These are phyloP conservation scores for Lodderomyces parapsilosis DNA, from an alignment of 1,139 yeast genomes.

Conservation along the genomic window DNA sequence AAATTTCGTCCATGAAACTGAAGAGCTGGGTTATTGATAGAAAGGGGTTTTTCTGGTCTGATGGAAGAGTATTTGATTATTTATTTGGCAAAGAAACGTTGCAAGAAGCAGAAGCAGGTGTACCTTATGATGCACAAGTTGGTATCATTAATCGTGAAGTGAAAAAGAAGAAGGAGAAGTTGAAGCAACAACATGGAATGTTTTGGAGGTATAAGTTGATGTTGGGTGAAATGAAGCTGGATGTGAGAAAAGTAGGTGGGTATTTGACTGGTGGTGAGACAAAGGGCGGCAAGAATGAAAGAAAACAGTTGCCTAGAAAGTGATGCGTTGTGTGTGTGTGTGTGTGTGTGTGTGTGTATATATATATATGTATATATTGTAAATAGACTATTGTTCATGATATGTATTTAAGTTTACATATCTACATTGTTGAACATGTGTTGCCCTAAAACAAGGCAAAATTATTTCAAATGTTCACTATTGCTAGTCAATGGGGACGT, in stretches of 20 bases:
- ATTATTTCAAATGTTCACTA: too few species aligned
- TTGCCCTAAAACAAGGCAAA: too few species aligned
- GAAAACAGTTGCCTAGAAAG: constrained; percentile 3
- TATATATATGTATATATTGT: neutral
- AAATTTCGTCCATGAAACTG: constrained; percentile 25
- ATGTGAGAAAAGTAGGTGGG: constrained; percentile 19
- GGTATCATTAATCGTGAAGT: constrained; percentile 42
- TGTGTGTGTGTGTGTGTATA: too few species aligned
- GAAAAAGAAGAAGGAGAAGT: constrained; percentile 37
- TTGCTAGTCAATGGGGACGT: too few species aligned
- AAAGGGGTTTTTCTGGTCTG: constrained; percentile 88
- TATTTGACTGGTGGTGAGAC: neutral
- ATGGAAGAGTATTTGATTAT: constrained; percentile 80
- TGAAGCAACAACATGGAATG: constrained; percentile 38
- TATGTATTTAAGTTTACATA: too few species aligned
- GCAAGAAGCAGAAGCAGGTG: constrained; percentile 74
- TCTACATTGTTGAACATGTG: too few species aligned
- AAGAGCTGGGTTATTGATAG: constrained; percentile 80
- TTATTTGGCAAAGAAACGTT: constrained; percentile 76
- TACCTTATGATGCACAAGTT: constrained; percentile 60
- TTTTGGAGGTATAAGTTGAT: constrained; percentile 43
- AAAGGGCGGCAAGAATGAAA: neutral
- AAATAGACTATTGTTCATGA: too few species aligned
- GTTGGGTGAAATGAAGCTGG: constrained; percentile 33
- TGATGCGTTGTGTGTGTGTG: too few species aligned